A percentile compares a stretch with the other conserved stretches of the same genome.
Conservation (phyloP, 2,329 filamentous ascomycete species). For the Thyridium curvatum region DNA sequence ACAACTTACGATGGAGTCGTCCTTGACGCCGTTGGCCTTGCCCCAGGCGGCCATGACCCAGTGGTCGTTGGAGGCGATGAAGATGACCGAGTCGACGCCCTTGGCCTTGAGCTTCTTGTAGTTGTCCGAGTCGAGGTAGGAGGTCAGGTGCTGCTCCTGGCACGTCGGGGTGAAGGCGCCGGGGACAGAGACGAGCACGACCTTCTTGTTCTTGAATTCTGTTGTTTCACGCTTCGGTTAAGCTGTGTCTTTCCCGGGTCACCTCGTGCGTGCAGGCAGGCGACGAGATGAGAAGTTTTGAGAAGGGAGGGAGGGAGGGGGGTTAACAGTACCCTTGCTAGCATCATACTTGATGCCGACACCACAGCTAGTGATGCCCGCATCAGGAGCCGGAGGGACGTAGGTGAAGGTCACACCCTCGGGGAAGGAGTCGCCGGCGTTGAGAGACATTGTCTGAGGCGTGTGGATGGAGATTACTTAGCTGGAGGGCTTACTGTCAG, state of each 20-base stretch:
- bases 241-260: no score
- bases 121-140: conserved; percentile 60
- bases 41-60: conserved; percentile 87
- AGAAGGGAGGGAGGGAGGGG: background rate
- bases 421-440: conserved; percentile 80
- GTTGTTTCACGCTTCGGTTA: no score
- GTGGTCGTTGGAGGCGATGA: conserved; percentile 79
- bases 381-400: conserved; percentile 68
- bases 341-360: conserved; percentile 73
- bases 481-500: no score
- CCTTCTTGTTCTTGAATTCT: conserved; percentile 53
- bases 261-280: no score
- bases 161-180: conserved; percentile 85
- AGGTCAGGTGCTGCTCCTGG: conserved; percentile 73
- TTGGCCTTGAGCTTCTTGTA: conserved; percentile 65
- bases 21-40: conserved; percentile 76
- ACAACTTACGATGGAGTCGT: conserved; percentile 52
- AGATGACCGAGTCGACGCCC: conserved; percentile 75
- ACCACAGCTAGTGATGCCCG: conserved; percentile 69
- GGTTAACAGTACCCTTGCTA: conserved; percentile 55
- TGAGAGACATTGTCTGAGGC: conserved; percentile 37
- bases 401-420: conserved; percentile 76
- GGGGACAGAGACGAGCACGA: conserved; percentile 49
- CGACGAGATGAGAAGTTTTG: conserved; percentile 1
- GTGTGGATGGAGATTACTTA: no score